These are phyloP conservation scores for Rhodotorula graminis DNA, from an alignment of 768 basidiomycete genomes.

Conservation along the genomic window DNA sequence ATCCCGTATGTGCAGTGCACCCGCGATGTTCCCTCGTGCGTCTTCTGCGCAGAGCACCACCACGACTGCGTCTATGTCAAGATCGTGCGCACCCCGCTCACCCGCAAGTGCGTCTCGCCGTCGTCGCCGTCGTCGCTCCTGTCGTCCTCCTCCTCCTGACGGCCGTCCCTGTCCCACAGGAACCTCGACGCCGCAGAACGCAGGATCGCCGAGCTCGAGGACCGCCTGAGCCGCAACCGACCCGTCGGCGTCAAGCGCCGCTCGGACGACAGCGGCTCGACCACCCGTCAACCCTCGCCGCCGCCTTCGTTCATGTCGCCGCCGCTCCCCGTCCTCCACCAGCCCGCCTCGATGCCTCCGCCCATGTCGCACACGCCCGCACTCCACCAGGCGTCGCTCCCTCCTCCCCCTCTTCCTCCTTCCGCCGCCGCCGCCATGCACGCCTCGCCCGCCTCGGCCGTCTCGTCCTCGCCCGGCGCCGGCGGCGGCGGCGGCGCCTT, in stretches of 20 bases:
- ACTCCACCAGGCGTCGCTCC: not conserved
- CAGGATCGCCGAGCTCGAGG: too few relatives aligned
- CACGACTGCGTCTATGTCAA: constrained; percentile 1
- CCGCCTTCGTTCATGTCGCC: too few relatives aligned
- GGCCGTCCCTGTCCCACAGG: not conserved
- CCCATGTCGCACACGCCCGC: not conserved
- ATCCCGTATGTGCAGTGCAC: too few relatives aligned
- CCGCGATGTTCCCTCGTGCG: not conserved
- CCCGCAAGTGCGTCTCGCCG: not conserved
- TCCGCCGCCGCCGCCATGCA: not conserved
- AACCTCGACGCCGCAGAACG: constrained; percentile 1
- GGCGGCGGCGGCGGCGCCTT: too few relatives aligned
- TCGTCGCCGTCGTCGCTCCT: not conserved
- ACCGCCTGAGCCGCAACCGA: too few relatives aligned
- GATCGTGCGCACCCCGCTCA: not conserved
- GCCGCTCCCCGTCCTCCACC: too few relatives aligned
- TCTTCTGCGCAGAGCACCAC: not conserved
- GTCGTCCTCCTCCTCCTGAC: too few relatives aligned
- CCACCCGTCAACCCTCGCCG: too few relatives aligned
- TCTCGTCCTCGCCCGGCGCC: not conserved
- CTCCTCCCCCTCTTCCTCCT: not conserved
- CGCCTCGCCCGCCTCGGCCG: not conserved
- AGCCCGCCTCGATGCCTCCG: too few relatives aligned
- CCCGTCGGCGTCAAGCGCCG: too few relatives aligned
- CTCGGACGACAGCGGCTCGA: too few relatives aligned